Percentiles rank a stretch among this genome's conserved stretches.
phyloP scores from a whole-genome alignment of 805 yeast genomes.

The Ogataea allantospora region DNA sequence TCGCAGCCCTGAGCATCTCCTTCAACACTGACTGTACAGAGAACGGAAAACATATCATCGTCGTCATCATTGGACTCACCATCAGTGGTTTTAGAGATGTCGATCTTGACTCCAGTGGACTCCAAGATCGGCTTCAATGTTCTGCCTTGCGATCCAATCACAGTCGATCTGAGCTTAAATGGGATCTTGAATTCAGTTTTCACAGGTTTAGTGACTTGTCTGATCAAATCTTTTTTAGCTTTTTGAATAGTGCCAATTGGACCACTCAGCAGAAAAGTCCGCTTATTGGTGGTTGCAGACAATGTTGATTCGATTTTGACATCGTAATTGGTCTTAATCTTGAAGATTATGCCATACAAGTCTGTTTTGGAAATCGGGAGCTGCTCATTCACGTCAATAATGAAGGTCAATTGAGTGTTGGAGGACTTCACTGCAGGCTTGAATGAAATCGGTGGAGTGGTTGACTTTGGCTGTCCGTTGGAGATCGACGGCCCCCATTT shows the following conservation, averaged over 20 bases:
- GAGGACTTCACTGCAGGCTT: constrained; percentile 50
- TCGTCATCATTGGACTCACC: constrained; percentile 37
- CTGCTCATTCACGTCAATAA: constrained; percentile 69
- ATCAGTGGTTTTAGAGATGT: constrained; percentile 47
- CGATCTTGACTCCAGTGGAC: constrained; percentile 64
- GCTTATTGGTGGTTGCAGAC: constrained; percentile 68
- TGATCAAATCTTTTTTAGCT: constrained; percentile 75
- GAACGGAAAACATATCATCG: constrained; percentile 58
- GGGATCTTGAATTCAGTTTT: constrained; percentile 64
- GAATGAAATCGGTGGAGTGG: constrained; percentile 17
- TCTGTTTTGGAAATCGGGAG: constrained; percentile 61
- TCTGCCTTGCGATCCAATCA: constrained; percentile 87
- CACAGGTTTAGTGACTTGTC: constrained; percentile 75
- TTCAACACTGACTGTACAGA: constrained; percentile 62
- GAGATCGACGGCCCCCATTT: constrained; percentile 42
- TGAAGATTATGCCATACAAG: constrained; percentile 61
- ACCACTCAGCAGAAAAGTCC: constrained; percentile 84
- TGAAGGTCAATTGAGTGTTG: constrained; percentile 74
- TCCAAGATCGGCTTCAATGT: constrained; percentile 76
- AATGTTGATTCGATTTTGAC: constrained; percentile 82
- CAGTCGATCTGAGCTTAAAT: constrained; percentile 66
- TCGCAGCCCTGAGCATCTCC: constrained; percentile 86
- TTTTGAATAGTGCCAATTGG: constrained; percentile 57
- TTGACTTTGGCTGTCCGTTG: constrained; percentile 20
- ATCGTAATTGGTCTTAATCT: constrained; percentile 56